Conservation (phyloP, 2,329 filamentous ascomycete species). For the Trichoderma atrobrunneum region DNA sequence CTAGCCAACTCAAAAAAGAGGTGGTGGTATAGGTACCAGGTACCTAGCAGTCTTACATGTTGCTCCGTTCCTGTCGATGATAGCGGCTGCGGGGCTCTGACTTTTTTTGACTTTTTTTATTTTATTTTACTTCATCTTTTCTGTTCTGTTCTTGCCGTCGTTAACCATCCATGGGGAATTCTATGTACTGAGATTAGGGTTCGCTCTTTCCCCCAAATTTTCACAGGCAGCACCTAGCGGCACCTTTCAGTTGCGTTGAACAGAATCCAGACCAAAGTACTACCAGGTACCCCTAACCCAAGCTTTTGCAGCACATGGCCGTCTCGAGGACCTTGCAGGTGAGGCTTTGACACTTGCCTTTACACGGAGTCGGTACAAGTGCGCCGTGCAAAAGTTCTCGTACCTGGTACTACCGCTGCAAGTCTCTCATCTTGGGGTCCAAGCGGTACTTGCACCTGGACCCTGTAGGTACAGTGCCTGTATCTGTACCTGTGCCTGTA, state of each 20-base stretch:
- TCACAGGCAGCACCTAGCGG: neutral
- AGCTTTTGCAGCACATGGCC: neutral
- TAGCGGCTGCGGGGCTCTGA: neutral
- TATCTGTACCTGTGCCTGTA: neutral
- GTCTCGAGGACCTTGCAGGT: neutral
- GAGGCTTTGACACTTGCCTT: no score
- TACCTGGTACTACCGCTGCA: neutral
- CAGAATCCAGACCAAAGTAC: neutral
- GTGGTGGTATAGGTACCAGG: neutral
- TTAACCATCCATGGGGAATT: neutral
- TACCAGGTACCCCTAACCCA: neutral
- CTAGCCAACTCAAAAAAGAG: slow-evolving; percentile 8
- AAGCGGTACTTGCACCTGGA: neutral
- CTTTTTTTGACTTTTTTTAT: neutral
- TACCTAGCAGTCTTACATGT: neutral
- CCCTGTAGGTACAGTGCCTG: neutral
- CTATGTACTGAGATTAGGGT: neutral
- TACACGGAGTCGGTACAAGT: neutral
- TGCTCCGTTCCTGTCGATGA: neutral
- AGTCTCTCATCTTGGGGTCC: neutral
- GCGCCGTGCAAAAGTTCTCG: neutral
- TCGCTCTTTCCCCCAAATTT: neutral
- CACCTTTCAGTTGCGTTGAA: neutral
- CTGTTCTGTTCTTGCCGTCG: neutral
- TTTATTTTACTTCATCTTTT: no score